Base-by-base conservation (phyloP, 2,329 filamentous ascomycete genomes). In the Penicillium sp. region DNA sequence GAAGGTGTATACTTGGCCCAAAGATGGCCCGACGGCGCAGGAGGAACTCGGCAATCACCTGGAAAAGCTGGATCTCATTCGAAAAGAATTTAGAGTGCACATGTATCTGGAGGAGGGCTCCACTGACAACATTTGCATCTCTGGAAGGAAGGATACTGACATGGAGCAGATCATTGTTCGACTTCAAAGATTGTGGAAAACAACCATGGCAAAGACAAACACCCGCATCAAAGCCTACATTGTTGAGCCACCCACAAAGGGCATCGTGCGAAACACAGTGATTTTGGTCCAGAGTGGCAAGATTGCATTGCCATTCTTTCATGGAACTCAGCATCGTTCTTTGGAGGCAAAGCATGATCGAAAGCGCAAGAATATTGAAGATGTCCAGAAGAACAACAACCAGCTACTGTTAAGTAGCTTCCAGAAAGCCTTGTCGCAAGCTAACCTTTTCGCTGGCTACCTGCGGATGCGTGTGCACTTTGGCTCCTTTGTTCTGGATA, bases 1-100 rank as follows among this genome's bases (percentile, higher is more conserved):
- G 58, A 21, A 58, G 13, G 37, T 54, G 4, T 62, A 63, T 13
- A 14, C 44, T 21, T 82, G 80, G 81, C 80, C 80, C 3, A 59
- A 65, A 1, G 68, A 76, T 31, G 78, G 81, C 6, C 74, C 76
- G 35, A 67, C 72, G 0, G 65, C 79, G 3, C 66, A 73, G 13
- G 70, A 77, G 11, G 66, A 74, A 11, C 68, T 83, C 13, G 80
- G 79, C 1, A 53, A 60, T 10, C 72, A 74, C 35, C 70, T 76
- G 9, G 78, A 82, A 62, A 71, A 70, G 5, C 69, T 83, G 4
- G 80, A 83, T 60, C 61, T 66, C 7, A 73, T 83, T 13, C 75
- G 81, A 4, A 69, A 69, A 33, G 71, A 71, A 25, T 73, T 69
- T 49, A 67, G 67, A 4, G 80, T 74, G 54, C 69, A 77, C 57